Percentiles rank a stretch among this genome's conserved stretches.
Conservation (phyloP, 176 grass and related monocot genomes). For the Hsuehochloa calcarea region DNA sequence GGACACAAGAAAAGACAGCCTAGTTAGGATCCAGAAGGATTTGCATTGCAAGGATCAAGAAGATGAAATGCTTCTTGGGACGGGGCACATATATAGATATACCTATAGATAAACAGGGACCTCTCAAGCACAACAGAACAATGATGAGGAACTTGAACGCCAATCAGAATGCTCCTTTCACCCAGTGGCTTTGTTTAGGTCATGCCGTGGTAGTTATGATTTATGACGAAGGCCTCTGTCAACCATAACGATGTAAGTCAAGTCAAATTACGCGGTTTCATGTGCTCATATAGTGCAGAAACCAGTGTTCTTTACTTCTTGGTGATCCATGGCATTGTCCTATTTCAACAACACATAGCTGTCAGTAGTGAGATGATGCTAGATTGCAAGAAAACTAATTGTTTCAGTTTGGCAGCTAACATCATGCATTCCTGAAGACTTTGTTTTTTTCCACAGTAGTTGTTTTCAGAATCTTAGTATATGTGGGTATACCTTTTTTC, state of each 20-base stretch:
- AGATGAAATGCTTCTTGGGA: conserved; percentile 13
- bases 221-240: background rate
- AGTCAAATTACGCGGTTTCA: background rate
- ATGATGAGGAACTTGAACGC: background rate
- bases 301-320: background rate
- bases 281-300: background rate
- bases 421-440: conserved; percentile 9
- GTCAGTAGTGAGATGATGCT: background rate
- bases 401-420: conserved; percentile 34
- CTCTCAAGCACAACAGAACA: conserved; percentile 4
- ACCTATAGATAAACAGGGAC: conserved; percentile 49
- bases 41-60: conserved; percentile 25
- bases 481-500: conserved; percentile 3
- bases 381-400: background rate
- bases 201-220: background rate
- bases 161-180: conserved; percentile 8
- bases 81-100: conserved; percentile 13
- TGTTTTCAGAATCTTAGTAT: conserved; percentile 32
- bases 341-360: background rate
- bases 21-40: conserved; percentile 32
- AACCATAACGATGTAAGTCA: background rate
- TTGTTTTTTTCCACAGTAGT: conserved; percentile 19
- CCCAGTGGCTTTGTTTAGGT: background rate
- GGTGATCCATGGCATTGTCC: background rate
- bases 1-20: conserved; percentile 37